Conservation (phyloP, 2,329 filamentous ascomycete species). For the Aspergillus persii region DNA sequence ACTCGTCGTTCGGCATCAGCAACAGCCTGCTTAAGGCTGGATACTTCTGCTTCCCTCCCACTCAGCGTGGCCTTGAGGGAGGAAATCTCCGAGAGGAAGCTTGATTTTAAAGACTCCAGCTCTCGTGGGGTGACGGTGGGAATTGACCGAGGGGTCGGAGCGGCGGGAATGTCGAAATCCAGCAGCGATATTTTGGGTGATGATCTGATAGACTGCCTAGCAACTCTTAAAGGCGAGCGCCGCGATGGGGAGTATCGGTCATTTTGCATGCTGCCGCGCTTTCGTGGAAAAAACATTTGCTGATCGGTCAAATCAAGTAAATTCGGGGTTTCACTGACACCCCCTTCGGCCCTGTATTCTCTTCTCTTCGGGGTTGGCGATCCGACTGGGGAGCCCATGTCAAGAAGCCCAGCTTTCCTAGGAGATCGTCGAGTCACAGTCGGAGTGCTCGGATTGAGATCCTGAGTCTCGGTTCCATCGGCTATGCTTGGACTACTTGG, state of each 20-base stretch:
- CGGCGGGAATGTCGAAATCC: conserved; percentile 90
- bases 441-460: conserved; percentile 43
- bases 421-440: conserved; percentile 45
- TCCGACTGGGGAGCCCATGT: conserved; percentile 31
- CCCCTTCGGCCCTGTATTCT: conserved; percentile 42
- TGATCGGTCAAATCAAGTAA: conserved; percentile 88
- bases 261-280: conserved; percentile 45
- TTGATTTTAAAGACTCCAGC: conserved; percentile 86
- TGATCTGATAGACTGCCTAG: conserved; percentile 35
- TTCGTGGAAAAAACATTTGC: conserved; percentile 55
- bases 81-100: conserved; percentile 87
- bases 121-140: conserved; percentile 90
- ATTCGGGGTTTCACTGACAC: conserved; percentile 65
- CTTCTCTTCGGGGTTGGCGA: conserved; percentile 52
- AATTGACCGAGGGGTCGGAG: conserved; percentile 86
- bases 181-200: conserved; percentile 66
- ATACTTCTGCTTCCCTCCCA: conserved; percentile 89
- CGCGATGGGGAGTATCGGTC: conserved; percentile 39
- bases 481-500: conserved; percentile 40
- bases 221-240: conserved; percentile 45
- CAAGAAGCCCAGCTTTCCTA: conserved; percentile 29
- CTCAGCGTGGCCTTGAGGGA: conserved; percentile 88
- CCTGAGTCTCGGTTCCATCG: conserved; percentile 14
- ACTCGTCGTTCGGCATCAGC: conserved; percentile 89
- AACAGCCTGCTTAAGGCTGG: conserved; percentile 81